Conservation (phyloP, 2,329 filamentous ascomycete species). For the Curvularia eragrostidis region DNA sequence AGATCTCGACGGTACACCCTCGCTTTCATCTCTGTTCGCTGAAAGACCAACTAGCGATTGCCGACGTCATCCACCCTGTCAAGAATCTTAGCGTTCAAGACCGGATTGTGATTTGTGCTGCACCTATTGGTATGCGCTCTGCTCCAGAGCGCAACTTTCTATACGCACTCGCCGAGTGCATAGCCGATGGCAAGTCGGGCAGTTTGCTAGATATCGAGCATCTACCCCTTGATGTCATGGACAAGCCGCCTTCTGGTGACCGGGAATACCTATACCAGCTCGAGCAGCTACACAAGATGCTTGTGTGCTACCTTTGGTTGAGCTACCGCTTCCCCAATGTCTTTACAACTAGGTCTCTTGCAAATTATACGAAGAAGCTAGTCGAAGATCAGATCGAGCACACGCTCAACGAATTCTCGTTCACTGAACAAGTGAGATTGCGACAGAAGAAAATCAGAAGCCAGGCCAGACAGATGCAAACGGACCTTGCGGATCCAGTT, state of each 20-base stretch:
- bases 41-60: constrained; percentile 68
- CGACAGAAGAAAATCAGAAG: constrained; percentile 14
- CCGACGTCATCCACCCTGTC: constrained; percentile 76
- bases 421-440: constrained; percentile 29
- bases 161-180: constrained; percentile 69
- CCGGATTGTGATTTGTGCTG: constrained; percentile 74
- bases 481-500: background rate
- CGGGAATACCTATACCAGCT: constrained; percentile 69
- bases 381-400: constrained; percentile 78
- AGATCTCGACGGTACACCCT: constrained; percentile 68
- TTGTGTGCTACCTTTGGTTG: constrained; percentile 91
- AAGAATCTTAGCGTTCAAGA: constrained; percentile 72
- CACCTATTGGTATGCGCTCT: constrained; percentile 69
- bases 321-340: constrained; percentile 86
- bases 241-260: constrained; percentile 56
- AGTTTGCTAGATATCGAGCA: constrained; percentile 73
- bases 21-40: constrained; percentile 75
- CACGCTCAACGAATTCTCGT: constrained; percentile 65
- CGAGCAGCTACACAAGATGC: constrained; percentile 78
- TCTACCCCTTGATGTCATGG: constrained; percentile 76
- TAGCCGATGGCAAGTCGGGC: constrained; percentile 72
- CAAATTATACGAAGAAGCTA: constrained; percentile 77
- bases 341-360: constrained; percentile 76
- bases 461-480: constrained; percentile 10
- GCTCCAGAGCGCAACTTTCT: constrained; percentile 57